Evolutionary conservation across 805 yeast genomes (phyloP), one percentile per base, ranked within the genome.

Genomic region (Ogataea naganishii): DNA sequence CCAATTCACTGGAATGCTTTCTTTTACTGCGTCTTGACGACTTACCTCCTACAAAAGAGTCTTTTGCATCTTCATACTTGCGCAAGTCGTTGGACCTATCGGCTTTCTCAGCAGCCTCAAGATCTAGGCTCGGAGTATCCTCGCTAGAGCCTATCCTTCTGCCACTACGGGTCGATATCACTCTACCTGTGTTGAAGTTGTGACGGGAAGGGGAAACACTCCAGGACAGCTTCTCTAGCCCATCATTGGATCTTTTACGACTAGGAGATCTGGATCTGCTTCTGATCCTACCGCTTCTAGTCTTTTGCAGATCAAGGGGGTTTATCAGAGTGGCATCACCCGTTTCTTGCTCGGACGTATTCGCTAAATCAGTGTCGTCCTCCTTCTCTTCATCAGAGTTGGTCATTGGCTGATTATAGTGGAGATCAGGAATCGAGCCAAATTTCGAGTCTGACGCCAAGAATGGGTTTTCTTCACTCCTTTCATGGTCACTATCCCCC

Each of bases 91-190:
- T 24, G 24, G 14, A 23, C 18, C 26, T 20, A 11, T 26, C 29
- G 9, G 8, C 5, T 18, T 27, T 20, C 7, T 13, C 6, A 14
- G 30, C 23, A n/a, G 12, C 8, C n/a, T 20, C 30, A 10, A 20
- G 16, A 15, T 27, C 15, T 3, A 27, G 8, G 7, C 7, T 14
- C 6, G 5, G 11, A 5, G 20, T 5, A n/a, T 9, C 4, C 11
- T 10, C 24, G n/a, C 4, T 8, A 6, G 24, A 20, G 7, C 17
- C 15, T 8, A 24, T 12, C n/a, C 9, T 15, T 8, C 26, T 24
- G n/a, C 26, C 12, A 15, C 31, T 28, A n/a, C 31, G 25, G n/a
- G 31, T 28, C 16, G 25, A 15, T 11, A 28, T 28, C 3, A 14
- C 22, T 17, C 31, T 21, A 14, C 24, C 30, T 10, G 14, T 6